These are phyloP conservation scores for Amphirosellinia nigrospora DNA, from an alignment of 495 filamentous ascomycete genomes.

Conservation along the genomic window DNA sequence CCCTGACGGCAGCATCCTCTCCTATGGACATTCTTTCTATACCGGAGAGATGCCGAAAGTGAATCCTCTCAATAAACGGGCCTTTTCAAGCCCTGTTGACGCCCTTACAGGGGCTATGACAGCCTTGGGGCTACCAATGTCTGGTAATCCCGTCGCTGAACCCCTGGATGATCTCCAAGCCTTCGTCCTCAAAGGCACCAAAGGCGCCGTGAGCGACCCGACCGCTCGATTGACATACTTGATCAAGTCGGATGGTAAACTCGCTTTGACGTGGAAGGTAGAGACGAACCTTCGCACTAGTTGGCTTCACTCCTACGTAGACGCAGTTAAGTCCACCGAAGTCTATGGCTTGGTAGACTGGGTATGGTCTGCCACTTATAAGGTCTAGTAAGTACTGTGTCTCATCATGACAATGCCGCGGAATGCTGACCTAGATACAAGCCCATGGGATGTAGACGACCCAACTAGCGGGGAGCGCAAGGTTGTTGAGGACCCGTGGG, in stretches of 20 bases:
- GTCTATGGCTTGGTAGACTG: constrained; percentile 45
- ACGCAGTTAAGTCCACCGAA: constrained; percentile 36
- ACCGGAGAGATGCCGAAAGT: constrained; percentile 27
- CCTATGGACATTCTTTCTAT: constrained; percentile 40
- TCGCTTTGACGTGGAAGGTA: constrained; percentile 48
- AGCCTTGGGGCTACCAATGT: constrained; percentile 32
- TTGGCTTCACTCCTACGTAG: constrained; percentile 49
- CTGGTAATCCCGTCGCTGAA: constrained; percentile 29
- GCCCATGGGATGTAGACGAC: constrained; percentile 46
- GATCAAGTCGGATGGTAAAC: constrained; percentile 34
- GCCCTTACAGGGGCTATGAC: constrained; percentile 34
- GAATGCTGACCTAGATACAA: constrained; percentile 9
- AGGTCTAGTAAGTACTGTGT: constrained; percentile 39
- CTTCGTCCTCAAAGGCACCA: constrained; percentile 34
- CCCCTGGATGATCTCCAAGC: constrained; percentile 25
- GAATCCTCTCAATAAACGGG: constrained; percentile 30
- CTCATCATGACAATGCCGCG: constrained; percentile 26
- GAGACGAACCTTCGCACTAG: constrained; percentile 46
- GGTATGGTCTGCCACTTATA: constrained; percentile 46
- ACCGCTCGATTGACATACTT: constrained; percentile 45
- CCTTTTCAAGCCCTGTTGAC: constrained; percentile 24
- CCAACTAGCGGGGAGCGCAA: constrained; percentile 40
- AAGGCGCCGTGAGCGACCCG: constrained; percentile 39
- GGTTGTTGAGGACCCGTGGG: constrained; percentile 39
- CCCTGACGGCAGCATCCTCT: constrained; percentile 39